phyloP scores from a whole-genome alignment of 1,139 yeast species.

The Diutina neorugosa region DNA sequence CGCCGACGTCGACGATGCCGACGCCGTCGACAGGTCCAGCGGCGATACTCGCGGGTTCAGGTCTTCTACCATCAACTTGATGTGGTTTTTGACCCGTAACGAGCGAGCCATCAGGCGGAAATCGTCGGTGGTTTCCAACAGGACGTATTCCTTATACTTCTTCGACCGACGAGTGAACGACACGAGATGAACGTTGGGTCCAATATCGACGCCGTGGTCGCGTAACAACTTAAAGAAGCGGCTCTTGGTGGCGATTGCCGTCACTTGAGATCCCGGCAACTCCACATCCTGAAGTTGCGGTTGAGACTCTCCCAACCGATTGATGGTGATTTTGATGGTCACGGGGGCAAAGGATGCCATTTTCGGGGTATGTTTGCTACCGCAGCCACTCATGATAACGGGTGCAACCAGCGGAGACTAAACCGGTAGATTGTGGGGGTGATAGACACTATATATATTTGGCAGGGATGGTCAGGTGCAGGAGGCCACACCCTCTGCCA shows the following conservation, averaged over 20 bases:
- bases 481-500: too few relatives aligned
- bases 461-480: not conserved
- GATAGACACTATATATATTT: not conserved
- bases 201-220: not conserved
- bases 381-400: not conserved
- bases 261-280: not conserved
- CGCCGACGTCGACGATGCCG: constrained; percentile 7
- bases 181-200: constrained; percentile 2
- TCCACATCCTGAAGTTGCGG: not conserved
- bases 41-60: not conserved
- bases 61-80: constrained; percentile 10
- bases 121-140: constrained; percentile 26
- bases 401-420: not conserved
- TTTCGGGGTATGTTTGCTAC: not conserved
- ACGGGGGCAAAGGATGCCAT: not conserved
- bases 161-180: constrained; percentile 16
- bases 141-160: constrained; percentile 28
- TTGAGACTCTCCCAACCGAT: not conserved
- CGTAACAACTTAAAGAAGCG: not conserved
- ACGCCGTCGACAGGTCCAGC: not conserved
- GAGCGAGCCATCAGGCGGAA: constrained; percentile 36
- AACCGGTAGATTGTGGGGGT: not conserved
- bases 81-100: constrained; percentile 29
- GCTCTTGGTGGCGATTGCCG: not conserved
- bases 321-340: not conserved